These are phyloP conservation scores for Lasiodiplodia sp. DNA, from an alignment of 2,329 filamentous ascomycete genomes.

Conservation along the genomic window DNA sequence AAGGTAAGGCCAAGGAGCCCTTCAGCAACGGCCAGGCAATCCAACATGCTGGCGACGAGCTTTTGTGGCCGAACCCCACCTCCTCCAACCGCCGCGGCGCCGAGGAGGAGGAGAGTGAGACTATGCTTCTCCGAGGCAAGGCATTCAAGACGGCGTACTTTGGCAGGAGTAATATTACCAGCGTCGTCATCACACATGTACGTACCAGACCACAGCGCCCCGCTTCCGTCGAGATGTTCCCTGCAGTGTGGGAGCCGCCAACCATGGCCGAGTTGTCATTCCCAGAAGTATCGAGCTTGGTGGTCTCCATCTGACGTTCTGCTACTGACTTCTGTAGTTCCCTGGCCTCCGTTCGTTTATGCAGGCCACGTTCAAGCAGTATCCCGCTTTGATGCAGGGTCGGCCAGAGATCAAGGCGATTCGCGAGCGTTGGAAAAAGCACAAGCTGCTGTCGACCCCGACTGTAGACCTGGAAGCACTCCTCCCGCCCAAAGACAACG, in stretches of 20 bases:
- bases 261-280: not conserved
- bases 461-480: constrained; percentile 10
- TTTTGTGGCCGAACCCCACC: constrained; percentile 32
- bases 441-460: not conserved
- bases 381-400: constrained; percentile 41
- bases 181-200: constrained; percentile 43
- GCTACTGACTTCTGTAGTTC: constrained; percentile 38
- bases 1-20: constrained; percentile 36
- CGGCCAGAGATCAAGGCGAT: constrained; percentile 45
- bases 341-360: constrained; percentile 41
- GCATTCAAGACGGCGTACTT: constrained; percentile 56
- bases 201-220: not conserved
- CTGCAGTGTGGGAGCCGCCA: not conserved
- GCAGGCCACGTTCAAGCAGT: constrained; percentile 35
- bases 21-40: constrained; percentile 33
- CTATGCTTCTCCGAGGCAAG: constrained; percentile 52
- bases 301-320: not conserved
- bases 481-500: constrained; percentile 13
- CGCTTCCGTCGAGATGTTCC: constrained; percentile 14
- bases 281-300: not conserved
- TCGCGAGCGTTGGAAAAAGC: constrained; percentile 27
- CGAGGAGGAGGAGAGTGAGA: constrained; percentile 38
- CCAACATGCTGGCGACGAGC: constrained; percentile 29
- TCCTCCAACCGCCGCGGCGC: not conserved
- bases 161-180: constrained; percentile 51